Evolutionary conservation across 2,329 filamentous ascomycete genomes (phyloP), one percentile per base, ranked within the genome.

Genomic region (Cordyceps farinosa): DNA sequence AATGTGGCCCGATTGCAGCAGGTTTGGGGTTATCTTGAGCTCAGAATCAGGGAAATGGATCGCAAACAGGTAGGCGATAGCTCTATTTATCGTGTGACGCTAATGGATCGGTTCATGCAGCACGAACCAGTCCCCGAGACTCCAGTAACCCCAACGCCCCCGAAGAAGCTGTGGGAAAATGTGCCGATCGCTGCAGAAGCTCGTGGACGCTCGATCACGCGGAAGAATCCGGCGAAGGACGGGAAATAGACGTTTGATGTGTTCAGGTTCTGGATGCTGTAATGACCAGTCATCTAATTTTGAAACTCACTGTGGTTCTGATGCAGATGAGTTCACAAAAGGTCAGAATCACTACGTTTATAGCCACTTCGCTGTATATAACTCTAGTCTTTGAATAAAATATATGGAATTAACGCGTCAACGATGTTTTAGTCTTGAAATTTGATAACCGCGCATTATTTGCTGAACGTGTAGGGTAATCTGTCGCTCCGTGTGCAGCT

Each of bases 1-100:
- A 52, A 52, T 52, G 30, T 52, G 30, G 50, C 50, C 50, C 50
- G 50, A n/a, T 13, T 52, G 30, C 30, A 52, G 50, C 30, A 52
- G 7, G 22, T 53, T 29, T 53, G 17, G 51, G 51, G 51, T 15
- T 53, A 53, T 53, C n/a, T 53, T 15, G 32, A 53, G 51, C 51
- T 53, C 30, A 53, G 9, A 40, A 10, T 53, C 32, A 53, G 51
- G 17, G 51, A 53, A 40, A 53, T 53, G 32, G 51, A 53, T 40
- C 17, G 32, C n/a, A 38, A 36, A 38, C 32, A 22, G 32, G 51
- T 53, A 53, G 6, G 51, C 6, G 9, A n/a, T 38, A 29, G 15
- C 9, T 40, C 34, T 27, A 10, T 53, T 13, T 22, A 17, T 22
- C 22, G 30, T 40, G 22, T 29, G 9, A 17, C 17, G 32, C 51